Evolutionary conservation across 257 asterid species (phyloP), one percentile per base, ranked within the genome.

Genomic region (Handroanthus guayacan): DNA sequence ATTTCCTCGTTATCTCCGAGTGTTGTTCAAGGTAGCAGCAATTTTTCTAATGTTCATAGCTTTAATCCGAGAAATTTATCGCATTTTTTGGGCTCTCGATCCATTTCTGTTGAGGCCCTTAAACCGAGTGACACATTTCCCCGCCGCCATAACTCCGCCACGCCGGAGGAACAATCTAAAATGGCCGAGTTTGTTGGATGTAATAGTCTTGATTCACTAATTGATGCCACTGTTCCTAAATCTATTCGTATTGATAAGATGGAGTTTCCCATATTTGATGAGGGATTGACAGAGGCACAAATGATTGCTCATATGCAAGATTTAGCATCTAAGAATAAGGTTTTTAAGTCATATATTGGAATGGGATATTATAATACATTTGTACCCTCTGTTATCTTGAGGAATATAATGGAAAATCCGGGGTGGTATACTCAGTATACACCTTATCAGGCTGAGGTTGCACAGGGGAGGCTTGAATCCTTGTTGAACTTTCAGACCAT

Each of bases 391-490:
- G 99, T 95, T 10, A 95, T 95, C 36, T 75, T 95, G 85, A 81
- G 99, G 81, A 94, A 95, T 48, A 85, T 95, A 5, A 74, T 93
- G 95, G 99, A 95, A 34, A 95, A 95, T 71, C 99, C 99, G 2
- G 99, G 90, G 71, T 95, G 99, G 99, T 95, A 95, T 64, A 95
- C 99, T 63, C 99, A 95, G 82, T 95, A 95, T 57, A 95, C 99
- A 5, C 99, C 99, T 36, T 95, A 95, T 67, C 99, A 95, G 83
- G 99, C 99, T 57, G 99, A 95, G 87, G 91, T 95, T 77, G 87
- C 99, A 0, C 99, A 95, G 66, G 99, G 99, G 43, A 82, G 99
- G 64, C 97, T 95, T 2, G 99, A 95, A 36, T 93, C 98, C 80
- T 52, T 95, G 86, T 62, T 93, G 81, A 95, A 95, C 72, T 95